phyloP scores from a whole-genome alignment of 1,284 basidiomycete species.

The Acaromyces ingoldii region DNA sequence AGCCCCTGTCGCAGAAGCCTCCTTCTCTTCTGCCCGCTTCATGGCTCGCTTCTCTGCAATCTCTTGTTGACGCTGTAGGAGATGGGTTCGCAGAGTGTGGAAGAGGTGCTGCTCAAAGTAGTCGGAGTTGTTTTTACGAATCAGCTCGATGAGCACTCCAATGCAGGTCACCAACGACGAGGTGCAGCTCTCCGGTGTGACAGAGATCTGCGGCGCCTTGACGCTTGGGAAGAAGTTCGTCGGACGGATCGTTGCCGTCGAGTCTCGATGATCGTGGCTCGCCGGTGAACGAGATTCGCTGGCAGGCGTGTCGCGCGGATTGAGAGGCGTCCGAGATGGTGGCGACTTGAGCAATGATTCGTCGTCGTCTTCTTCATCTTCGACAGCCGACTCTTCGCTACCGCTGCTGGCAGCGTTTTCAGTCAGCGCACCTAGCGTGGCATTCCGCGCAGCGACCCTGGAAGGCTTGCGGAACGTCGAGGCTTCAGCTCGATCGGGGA shows the following conservation, averaged over 20 bases:
- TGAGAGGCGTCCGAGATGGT: slow-evolving; percentile 7
- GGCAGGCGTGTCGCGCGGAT: slow-evolving; percentile 15
- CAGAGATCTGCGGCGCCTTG: slow-evolving; percentile 23
- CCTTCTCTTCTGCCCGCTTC: slow-evolving; percentile 39
- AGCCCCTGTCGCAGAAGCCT: slow-evolving; percentile 24
- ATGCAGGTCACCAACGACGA: slow-evolving; percentile 86
- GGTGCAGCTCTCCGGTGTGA: slow-evolving; percentile 64
- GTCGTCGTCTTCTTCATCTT: slow-evolving; percentile 46
- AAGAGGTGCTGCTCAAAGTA: slow-evolving; percentile 98
- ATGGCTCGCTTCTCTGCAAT: slow-evolving; percentile 34
- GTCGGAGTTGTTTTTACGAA: slow-evolving; percentile 97
- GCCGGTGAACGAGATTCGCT: slow-evolving; percentile 16
- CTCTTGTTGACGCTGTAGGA: slow-evolving; percentile 79
- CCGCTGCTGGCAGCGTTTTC: slow-evolving; percentile 9
- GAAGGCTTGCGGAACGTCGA: too few species aligned
- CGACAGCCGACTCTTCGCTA: slow-evolving; percentile 34
- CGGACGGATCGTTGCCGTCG: slow-evolving; percentile 38
- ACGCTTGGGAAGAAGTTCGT: slow-evolving; percentile 24
- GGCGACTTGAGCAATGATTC: slow-evolving; percentile 9
- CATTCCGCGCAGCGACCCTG: not conserved
- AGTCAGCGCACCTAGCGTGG: slow-evolving; percentile 10
- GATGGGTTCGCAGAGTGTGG: slow-evolving; percentile 81
- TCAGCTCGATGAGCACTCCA: slow-evolving; percentile 88
- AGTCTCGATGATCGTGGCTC: slow-evolving; percentile 31
- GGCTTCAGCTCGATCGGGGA: too few species aligned